Evolutionary conservation across 2,329 filamentous ascomycete genomes (phyloP), one percentile per base, ranked within the genome.

Genomic region (Venturia effusa): DNA sequence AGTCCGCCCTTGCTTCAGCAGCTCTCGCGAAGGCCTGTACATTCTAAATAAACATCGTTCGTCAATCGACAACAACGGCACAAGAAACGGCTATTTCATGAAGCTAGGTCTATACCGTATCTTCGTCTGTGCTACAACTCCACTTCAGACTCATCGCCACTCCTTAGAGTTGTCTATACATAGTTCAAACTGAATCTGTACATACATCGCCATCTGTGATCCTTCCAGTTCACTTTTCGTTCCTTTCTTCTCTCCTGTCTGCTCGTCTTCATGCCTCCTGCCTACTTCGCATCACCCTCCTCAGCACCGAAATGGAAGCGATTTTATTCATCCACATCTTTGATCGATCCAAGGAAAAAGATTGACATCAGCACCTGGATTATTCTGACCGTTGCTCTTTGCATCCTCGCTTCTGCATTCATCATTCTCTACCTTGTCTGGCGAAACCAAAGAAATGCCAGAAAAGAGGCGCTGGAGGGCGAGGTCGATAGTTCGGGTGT

Each of bases 361-460:
- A 32, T 37, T 24, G 51, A 57, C 8, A 57, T 57, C 30, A 57
- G 51, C 51, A 57, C 51, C 13, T 19, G 30, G 30, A 57, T 57
- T 15, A 57, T 57, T 34, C 51, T 57, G 8, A 17, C 51, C n/a
- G 51, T 57, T 34, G 51, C 51, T 15, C 30, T 57, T 17, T 34
- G 17, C 1, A 57, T 57, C 34, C 27, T 57, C 15, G 27, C 51
- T 11, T 57, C 51, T 57, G 51, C 51, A 32, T 57, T 57, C 30
- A 34, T 57, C 27, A 57, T 57, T 11, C 51, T 57, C 22, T 57
- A 37, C 27, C 51, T 57, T 30, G 51, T 57, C 27, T 57, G 51
- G 51, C 51, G 51, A 17, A 57, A 57, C 34, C 51, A 57, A n/a
- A 34, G 51, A n/a, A 57, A 57, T 57, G 51, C 51, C 7, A 57